Evolutionary conservation across 2,329 filamentous ascomycete species (phyloP).

Genomic region (Davidsoniella eucalypti): DNA sequence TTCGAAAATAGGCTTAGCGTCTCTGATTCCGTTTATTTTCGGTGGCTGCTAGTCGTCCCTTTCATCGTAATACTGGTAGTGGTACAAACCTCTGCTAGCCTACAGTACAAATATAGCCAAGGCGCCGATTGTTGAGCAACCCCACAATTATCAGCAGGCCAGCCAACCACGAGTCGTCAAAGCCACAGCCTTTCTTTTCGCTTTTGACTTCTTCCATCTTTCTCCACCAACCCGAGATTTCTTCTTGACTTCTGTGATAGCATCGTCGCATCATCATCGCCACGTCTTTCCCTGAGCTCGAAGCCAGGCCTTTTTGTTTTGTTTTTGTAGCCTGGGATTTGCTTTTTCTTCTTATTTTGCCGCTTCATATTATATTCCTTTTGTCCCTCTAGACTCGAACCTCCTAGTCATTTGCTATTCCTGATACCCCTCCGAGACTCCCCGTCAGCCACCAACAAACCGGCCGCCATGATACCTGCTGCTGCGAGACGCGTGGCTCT

Average conservation of each 20-base stretch:
- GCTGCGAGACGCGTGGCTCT: slow-evolving; percentile 39
- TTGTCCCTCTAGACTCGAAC: slow-evolving; percentile 4
- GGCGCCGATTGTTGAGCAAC: no score
- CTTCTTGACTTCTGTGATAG: slow-evolving; percentile 4
- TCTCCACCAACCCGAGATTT: slow-evolving; percentile 13
- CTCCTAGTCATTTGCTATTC: slow-evolving; percentile 6
- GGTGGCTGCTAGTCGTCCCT: no score
- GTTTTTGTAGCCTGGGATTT: not conserved
- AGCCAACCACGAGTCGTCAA: no score
- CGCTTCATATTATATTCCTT: slow-evolving; percentile 6
- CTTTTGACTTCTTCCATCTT: slow-evolving; percentile 6
- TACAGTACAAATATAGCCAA: no score
- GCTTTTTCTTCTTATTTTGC: not conserved
- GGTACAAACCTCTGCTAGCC: no score
- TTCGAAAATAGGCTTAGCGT: no score
- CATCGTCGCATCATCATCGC: not conserved
- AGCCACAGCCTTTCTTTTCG: slow-evolving; percentile 2
- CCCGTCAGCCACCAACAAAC: slow-evolving; percentile 11
- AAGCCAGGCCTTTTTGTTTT: slow-evolving; percentile 13
- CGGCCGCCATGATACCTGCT: slow-evolving; percentile 31
- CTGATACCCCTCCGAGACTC: slow-evolving; percentile 4
- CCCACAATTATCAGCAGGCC: no score
- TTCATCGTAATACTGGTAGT: no score
- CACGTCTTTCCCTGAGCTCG: slow-evolving; percentile 1
- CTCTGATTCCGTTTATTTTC: no score